These are phyloP conservation scores for Domatiomyces catenatus DNA, from an alignment of 2,329 filamentous ascomycete species.

Conservation along the genomic window DNA sequence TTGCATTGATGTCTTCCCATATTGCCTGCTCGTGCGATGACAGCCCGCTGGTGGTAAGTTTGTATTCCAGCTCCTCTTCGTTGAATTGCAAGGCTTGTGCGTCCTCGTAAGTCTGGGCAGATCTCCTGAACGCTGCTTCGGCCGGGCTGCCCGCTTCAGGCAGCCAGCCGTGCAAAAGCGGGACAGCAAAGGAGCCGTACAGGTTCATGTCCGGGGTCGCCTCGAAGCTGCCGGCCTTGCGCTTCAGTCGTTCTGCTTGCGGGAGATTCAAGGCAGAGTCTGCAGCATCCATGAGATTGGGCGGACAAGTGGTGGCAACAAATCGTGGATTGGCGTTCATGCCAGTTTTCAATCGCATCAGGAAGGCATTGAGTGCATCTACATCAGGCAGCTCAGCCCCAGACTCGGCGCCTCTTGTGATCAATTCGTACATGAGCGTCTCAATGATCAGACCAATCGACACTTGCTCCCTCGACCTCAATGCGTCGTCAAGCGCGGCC, in stretches of 20 bases:
- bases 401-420: constrained; percentile 54
- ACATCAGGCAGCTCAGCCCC: constrained; percentile 60
- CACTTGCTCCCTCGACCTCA: constrained; percentile 71
- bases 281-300: constrained; percentile 24
- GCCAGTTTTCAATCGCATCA: constrained; percentile 78
- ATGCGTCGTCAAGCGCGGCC: constrained; percentile 60
- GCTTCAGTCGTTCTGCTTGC: constrained; percentile 5
- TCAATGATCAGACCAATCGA: constrained; percentile 74
- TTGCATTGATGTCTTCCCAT: constrained; percentile 68
- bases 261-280: constrained; percentile 12
- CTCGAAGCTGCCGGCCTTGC: constrained; percentile 60
- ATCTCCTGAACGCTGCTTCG: constrained; percentile 52
- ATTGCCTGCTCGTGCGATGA: constrained; percentile 58
- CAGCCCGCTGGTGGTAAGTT: constrained; percentile 50
- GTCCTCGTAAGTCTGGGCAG: constrained; percentile 77
- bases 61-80: constrained; percentile 75
- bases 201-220: constrained; percentile 76
- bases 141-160: constrained; percentile 48
- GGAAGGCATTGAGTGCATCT: constrained; percentile 69
- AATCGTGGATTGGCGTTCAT: constrained; percentile 97
- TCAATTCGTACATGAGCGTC: constrained; percentile 83
- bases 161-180: constrained; percentile 86
- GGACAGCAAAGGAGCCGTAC: constrained; percentile 77
- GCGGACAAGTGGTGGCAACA: constrained; percentile 41
- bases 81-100: constrained; percentile 76